Evolutionary conservation across 2,329 filamentous ascomycete genomes (phyloP), one percentile per base, ranked within the genome.

Genomic region (Colletotrichum euphorbiae): DNA sequence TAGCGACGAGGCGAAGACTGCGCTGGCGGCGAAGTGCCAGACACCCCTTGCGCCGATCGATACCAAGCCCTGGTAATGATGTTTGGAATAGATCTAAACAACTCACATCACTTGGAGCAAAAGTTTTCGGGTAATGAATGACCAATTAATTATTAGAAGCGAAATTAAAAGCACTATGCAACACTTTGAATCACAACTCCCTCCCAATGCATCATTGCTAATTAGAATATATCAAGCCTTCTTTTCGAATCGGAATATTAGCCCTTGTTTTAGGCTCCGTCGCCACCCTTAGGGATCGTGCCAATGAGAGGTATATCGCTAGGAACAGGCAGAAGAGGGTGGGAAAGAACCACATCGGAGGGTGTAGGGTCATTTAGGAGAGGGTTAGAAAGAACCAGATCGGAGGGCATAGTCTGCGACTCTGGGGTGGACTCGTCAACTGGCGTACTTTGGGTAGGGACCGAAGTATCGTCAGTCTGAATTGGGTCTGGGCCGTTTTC

Each of bases 1-100:
- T 38, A 66, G 57, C 15, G 40, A 58, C 1, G 61, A 66, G 54
- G 66, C 66, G 12, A 52, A 66, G 48, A 36, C 52, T 7, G 62
- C 66, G 6, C 31, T 67, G 50, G 48, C 52, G 15, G 69, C 61
- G 12, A 69, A 63, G 58, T 70, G 66, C 28, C 52, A 58, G 42
- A 69, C 62, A 5, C 58, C 66, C 0, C 55, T 70, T 21, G 52
- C 66, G 5, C 45, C 46, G 17, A 57, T 70, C 15, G 36, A 69
- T 12, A 60, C 58, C 4, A 54, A 59, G 5, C 62, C 69, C 0
- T 70, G 51, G 62, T 59, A 28, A 8, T 28, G 7, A 2, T 28
- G 6, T 28, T 28, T 28, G 28, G 28, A 28, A 28, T 28, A 28
- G 28, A 28, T 28, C 28, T 28, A 8, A 6, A 28, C 28, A 28